A percentile compares a stretch with the other conserved stretches of the same genome.
These are phyloP conservation scores for Cajanus cajan DNA, from an alignment of 306 rosid genomes.

Conservation along the genomic window DNA sequence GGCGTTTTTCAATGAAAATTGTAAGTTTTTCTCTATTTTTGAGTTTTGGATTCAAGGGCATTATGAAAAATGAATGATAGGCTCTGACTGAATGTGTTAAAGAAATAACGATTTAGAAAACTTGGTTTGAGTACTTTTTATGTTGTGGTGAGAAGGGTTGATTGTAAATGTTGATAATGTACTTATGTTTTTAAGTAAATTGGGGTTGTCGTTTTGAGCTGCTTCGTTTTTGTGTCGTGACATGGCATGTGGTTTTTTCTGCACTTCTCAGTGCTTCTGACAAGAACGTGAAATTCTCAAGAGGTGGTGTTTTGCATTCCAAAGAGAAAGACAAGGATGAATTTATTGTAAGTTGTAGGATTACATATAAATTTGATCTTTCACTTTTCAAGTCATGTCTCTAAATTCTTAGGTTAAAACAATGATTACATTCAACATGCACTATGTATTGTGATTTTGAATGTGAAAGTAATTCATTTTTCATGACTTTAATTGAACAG, in stretches of 20 bases:
- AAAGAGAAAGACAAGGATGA: background rate
- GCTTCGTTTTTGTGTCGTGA: background rate
- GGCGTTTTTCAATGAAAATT: background rate
- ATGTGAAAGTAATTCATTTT: background rate
- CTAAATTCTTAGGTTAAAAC: background rate
- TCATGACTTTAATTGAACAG: background rate
- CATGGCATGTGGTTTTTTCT: background rate
- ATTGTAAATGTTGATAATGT: background rate
- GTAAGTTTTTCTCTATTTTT: background rate
- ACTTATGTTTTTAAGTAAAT: background rate
- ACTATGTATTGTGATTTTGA: background rate
- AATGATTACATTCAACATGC: background rate
- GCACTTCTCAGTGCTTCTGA: background rate
- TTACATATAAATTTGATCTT: background rate
- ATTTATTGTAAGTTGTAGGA: background rate
- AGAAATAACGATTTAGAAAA: background rate
- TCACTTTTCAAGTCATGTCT: background rate
- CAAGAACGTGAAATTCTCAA: background rate
- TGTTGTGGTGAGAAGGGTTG: background rate
- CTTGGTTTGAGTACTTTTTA: background rate
- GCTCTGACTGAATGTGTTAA: background rate
- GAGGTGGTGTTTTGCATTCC: background rate
- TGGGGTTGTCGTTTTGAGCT: background rate
- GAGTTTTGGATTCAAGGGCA: background rate
- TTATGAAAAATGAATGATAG: background rate